Evolutionary conservation across 495 filamentous ascomycete species (phyloP), one percentile per base, ranked within the genome.

Genomic region (Penicillium ochrochloron): DNA sequence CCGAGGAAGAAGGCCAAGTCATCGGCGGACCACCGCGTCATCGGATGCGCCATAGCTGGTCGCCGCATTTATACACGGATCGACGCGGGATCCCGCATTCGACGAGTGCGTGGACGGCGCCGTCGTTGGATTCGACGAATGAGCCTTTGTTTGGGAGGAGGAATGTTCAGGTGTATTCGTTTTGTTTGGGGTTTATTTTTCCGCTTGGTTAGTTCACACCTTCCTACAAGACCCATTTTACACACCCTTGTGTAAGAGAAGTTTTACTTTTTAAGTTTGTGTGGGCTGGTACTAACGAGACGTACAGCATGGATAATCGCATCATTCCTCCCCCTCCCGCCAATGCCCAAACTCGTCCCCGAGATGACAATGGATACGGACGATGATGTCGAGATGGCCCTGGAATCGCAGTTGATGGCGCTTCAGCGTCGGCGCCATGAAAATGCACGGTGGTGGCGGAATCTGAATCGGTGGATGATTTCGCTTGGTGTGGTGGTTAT

Each of bases 361-460:
- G 64, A 73, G 55, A 73, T 67, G 64, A 73, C 66, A 63, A 42
- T 68, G 31, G 66, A 73, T 35, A 65, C 72, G 2, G 71, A 73
- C 15, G 63, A 66, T n/a, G 71, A 77, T 44, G 70, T 84, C 14
- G 82, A 82, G 59, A 67, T 70, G 19, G 80, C 83, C 25, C 78
- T 82, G 60, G 81, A 80, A 42, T 76, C 77, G 66, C 80, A 72
- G 64, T 70, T 80, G 52, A 70, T 68, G 50, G 68, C 70, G 31
- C 68, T 86, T 25, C 88, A 92, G 65, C 85, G 88, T 54, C 81
- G 81, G 42, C 83, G 85, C 55, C 92, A 91, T 72, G 84, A 91
- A 68, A 97, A 92, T 72, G 92, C 92, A 14, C 83, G 86, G 41
- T 97, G 94, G 93, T 98, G 95, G 95, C 85, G 95, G 62, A 90